Conservation (phyloP, 1,284 basidiomycete species). For the Austropuccinia psidii region DNA sequence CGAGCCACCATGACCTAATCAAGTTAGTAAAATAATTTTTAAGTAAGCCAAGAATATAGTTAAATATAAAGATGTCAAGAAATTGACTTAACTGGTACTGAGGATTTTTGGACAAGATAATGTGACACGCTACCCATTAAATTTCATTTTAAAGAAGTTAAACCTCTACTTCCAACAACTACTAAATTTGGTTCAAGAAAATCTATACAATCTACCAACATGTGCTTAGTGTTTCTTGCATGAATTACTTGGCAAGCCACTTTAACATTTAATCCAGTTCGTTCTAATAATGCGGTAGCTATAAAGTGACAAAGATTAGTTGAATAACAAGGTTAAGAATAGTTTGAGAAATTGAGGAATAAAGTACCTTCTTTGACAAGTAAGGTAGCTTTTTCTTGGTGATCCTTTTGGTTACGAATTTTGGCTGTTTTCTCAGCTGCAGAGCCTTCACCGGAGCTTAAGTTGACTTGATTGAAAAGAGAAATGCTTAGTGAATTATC, state of each 20-base stretch:
- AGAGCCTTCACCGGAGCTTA: background rate
- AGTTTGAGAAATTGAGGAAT: background rate
- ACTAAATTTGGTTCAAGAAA: constrained; percentile 29
- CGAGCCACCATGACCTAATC: constrained; percentile 31
- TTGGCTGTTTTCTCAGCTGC: constrained; percentile 9
- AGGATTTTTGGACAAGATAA: constrained; percentile 33
- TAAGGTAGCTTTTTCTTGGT: constrained; percentile 23
- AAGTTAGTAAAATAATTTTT: background rate
- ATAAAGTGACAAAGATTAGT: background rate
- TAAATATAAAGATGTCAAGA: background rate
- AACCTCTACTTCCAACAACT: constrained; percentile 23
- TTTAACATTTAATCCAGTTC: constrained; percentile 19
- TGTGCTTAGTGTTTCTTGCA: constrained; percentile 20
- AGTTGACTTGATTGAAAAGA: constrained; percentile 7
- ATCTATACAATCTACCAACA: constrained; percentile 33
- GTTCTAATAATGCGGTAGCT: constrained; percentile 29
- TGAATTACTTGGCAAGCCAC: constrained; percentile 34
- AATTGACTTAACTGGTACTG: constrained; percentile 35
- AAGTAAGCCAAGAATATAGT: background rate
- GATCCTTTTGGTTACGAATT: constrained; percentile 33
- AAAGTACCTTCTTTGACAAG: constrained; percentile 23
- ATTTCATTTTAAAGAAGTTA: constrained; percentile 8
- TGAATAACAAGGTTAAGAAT: background rate
- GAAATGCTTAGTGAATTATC: background rate
- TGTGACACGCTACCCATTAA: constrained; percentile 33